Base-by-base conservation (phyloP, 805 yeast species). In the Teunomyces aglyptinius region DNA sequence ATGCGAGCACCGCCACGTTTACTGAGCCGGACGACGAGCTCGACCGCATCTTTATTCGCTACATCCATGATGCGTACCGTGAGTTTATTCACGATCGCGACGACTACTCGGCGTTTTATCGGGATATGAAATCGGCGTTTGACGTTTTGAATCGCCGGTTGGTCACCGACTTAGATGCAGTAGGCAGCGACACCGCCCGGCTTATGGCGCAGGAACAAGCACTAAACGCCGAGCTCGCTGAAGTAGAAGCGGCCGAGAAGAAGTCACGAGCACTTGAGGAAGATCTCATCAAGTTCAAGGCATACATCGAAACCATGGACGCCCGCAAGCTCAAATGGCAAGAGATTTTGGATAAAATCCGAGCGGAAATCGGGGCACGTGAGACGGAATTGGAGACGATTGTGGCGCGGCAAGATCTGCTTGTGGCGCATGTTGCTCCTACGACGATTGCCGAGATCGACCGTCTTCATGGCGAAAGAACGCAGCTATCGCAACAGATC, bases 221-320 rank as follows among this genome's bases (percentile, higher is more conserved):
- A 19, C 54, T 82, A 1, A 60, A 71, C 33, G 64, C 65, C 4
- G 78, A 80, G 50, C 68, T 75, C 41, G 73, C 75, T 19, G 65
- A 71, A 15, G 67, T 83, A 29, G 76, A 75, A 41, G 67, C 75
- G 18, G 78, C 84, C 19, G 76, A 76, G 47, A 79, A 77, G 57
- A 82, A 84, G 59, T 59, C 81, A 4, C 73, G 71, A 49, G 86
- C 89, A 1, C 68, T 89, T 46, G 86, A 84, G 52, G 79, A 80
- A 50, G 96, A 89, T 62, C 71, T 85, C 36, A 68, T 70, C 38
- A 85, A 86, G 62, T 86, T 88, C 57, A 76, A 79, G 55, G 84
- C 82, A n/a, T 88, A 85, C 58, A 81, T 86, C 44, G 80, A 80
- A 38, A 73, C 80, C 6, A 83, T 86, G 80, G 79, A 82, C 54